These are phyloP conservation scores for Pyrus hybrid DNA, from an alignment of 331 rosid genomes.

Conservation along the genomic window DNA sequence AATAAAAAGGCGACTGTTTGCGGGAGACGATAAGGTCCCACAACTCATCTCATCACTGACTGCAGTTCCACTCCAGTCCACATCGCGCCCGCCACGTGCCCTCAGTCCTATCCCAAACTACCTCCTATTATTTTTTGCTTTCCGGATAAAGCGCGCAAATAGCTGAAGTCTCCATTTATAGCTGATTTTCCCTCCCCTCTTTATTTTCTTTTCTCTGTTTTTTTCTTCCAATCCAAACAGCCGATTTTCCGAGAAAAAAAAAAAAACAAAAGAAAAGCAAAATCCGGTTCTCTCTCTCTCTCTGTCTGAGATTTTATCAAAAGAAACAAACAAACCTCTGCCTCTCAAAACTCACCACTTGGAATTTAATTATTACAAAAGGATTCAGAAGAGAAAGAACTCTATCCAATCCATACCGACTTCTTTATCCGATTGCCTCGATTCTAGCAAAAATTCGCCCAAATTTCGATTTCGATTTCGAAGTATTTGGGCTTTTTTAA, in stretches of 20 bases:
- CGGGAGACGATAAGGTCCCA: conserved; percentile 30
- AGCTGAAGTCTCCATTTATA: not conserved
- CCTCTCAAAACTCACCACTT: conserved; percentile 24
- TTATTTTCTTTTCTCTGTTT: not conserved
- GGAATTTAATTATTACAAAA: not conserved
- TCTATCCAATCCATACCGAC: conserved; percentile 14
- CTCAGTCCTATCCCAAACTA: not conserved
- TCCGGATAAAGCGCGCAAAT: not conserved
- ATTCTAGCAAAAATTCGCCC: not conserved
- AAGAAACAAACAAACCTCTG: not conserved
- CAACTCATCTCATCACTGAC: conserved; percentile 20
- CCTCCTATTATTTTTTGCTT: not conserved
- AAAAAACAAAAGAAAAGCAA: not conserved
- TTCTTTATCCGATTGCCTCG: conserved; percentile 43
- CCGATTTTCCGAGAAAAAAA: not conserved
- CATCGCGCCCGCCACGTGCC: not conserved
- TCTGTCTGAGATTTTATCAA: no score
- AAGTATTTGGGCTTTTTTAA: not conserved
- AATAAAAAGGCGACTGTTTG: not conserved
- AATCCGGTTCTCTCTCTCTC: not conserved
- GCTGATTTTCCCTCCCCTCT: not conserved
- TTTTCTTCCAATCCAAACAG: not conserved
- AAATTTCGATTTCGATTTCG: not conserved
- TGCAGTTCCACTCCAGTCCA: not conserved
- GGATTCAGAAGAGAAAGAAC: not conserved